phyloP scores from a whole-genome alignment of 2,329 filamentous ascomycete genomes.

The Basipetospora chlamydospora region DNA sequence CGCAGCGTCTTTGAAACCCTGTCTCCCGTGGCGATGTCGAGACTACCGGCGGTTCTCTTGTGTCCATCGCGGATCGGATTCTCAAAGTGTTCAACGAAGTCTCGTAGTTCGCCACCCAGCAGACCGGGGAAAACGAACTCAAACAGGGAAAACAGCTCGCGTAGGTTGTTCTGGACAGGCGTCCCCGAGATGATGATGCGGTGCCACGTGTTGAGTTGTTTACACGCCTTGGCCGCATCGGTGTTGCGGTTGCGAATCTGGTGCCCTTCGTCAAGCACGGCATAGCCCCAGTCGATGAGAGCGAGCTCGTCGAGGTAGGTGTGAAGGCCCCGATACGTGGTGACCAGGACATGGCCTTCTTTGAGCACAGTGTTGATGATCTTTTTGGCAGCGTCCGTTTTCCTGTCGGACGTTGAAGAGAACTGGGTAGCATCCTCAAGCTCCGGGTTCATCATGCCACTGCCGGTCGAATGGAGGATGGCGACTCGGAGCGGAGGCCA shows the following conservation, averaged over 20 bases:
- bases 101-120: constrained; percentile 70
- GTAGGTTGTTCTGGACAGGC: constrained; percentile 92
- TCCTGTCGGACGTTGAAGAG: constrained; percentile 25
- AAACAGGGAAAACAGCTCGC: constrained; percentile 92
- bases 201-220: constrained; percentile 80
- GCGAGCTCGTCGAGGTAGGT: constrained; percentile 76
- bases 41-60: constrained; percentile 86
- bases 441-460: constrained; percentile 84
- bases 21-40: constrained; percentile 87
- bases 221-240: constrained; percentile 86
- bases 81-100: constrained; percentile 83
- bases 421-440: constrained; percentile 29
- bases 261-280: constrained; percentile 90
- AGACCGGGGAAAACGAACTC: constrained; percentile 98
- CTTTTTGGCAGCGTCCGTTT: constrained; percentile 55
- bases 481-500: constrained; percentile 98
- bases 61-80: constrained; percentile 86
- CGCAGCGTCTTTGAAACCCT: constrained; percentile 90
- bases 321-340: constrained; percentile 90
- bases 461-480: constrained; percentile 88
- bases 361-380: constrained; percentile 71
- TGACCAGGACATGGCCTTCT: constrained; percentile 85
- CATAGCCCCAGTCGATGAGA: constrained; percentile 79
- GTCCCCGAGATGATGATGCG: constrained; percentile 90
- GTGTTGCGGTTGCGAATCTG: constrained; percentile 97